Evolutionary conservation across 441 rosid species (phyloP), one percentile per base, ranked within the genome.

Genomic region (Theobroma grandiflorum): DNA sequence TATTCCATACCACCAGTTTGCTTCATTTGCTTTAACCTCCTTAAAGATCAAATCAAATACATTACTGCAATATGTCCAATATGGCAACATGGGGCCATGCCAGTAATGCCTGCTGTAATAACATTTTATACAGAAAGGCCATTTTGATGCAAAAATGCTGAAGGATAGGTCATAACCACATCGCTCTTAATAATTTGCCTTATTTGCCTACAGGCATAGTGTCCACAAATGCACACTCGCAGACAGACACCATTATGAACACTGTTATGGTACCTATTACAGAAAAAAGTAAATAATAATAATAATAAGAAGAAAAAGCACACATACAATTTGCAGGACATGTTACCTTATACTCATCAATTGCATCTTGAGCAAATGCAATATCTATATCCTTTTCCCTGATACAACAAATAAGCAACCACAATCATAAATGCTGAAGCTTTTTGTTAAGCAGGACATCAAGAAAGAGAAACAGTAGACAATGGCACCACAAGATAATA

Each of bases 331-430:
- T 37, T 43, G 53, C 55, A 43, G 42, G 42, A 75, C 73, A 45
- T 22, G 75, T 47, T 86, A 95, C 99, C 99, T 97, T 94, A 88
- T 86, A 90, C 82, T 97, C 99, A 83, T 97, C 99, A 75, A 97
- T 96, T 78, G 97, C 95, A 81, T 88, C 97, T 86, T 95, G 99
- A 57, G 99, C 99, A 85, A 92, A 97, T 75, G 87, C 83, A 82
- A 97, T 96, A 80, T 95, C 98, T 50, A 91, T 87, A 80, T 94
- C 99, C 86, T 92, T 95, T 88, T 97, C 99, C 99, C 99, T 97
- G 85, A 74, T 11, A 85, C 72, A 75, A 84, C 81, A 85, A 45
- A 59, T 59, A 65, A 47, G 59, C 58, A 70, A 76, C 47, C 43
- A 83, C n/a, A n/a, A 72, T 72, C 50, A 77, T 71, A 74, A 66